Evolutionary conservation across 2,329 filamentous ascomycete genomes (phyloP).

Genomic region (Penicillium sp.): DNA sequence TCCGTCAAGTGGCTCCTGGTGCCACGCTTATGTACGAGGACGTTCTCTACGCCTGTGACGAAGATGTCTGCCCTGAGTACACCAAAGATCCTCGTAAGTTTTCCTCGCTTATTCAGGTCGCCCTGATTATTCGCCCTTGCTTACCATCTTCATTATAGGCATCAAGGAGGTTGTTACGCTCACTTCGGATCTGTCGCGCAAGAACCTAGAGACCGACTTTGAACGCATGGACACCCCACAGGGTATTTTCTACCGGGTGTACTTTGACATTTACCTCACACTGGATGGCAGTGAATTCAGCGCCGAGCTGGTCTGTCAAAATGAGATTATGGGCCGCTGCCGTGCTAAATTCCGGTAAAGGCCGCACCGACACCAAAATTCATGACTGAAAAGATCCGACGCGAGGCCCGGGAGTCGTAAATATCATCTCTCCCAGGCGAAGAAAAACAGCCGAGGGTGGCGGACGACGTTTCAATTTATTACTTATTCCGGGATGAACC

Average conservation of each 20-base stretch:
- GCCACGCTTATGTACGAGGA: constrained; percentile 99
- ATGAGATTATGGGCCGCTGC: constrained; percentile 97
- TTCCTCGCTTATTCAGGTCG: neutral
- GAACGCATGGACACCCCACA: constrained; percentile 99
- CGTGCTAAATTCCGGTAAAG: constrained; percentile 76
- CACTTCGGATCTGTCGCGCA: constrained; percentile 92
- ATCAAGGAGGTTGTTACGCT: constrained; percentile 99
- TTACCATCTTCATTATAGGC: constrained; percentile 55
- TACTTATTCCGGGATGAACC: neutral
- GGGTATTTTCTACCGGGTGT: constrained; percentile 85
- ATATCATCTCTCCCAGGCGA: neutral
- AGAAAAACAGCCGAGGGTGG: neutral
- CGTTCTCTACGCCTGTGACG: constrained; percentile 94
- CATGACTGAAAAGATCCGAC: neutral
- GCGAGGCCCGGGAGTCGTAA: neutral
- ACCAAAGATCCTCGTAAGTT: constrained; percentile 98
- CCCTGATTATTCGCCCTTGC: neutral
- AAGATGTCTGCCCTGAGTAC: constrained; percentile 97
- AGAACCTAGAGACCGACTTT: constrained; percentile 99
- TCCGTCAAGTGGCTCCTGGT: constrained; percentile 94
- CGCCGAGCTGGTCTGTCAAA: constrained; percentile 97
- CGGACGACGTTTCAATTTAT: neutral
- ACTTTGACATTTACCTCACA: constrained; percentile 76
- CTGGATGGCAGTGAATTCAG: constrained; percentile 98
- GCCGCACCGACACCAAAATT: neutral